These are phyloP conservation scores for Fraxinus anomala DNA, from an alignment of 257 asterid species.

Conservation along the genomic window DNA sequence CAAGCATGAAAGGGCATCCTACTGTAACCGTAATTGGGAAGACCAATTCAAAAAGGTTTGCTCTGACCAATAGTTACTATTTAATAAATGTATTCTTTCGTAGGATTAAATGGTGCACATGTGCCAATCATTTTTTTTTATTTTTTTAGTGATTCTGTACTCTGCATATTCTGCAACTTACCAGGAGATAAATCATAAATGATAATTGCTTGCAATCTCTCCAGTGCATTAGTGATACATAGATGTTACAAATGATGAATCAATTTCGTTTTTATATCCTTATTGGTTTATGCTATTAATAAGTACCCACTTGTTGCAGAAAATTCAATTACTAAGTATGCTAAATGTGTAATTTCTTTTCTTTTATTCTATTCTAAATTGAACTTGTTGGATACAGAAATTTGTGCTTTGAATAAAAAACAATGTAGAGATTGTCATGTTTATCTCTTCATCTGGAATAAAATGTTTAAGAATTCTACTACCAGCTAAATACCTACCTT, in stretches of 20 bases:
- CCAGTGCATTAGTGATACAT: neutral
- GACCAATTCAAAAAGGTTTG: conserved; percentile 95
- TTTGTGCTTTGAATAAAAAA: neutral
- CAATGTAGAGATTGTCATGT: neutral
- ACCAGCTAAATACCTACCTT: neutral
- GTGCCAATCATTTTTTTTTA: neutral
- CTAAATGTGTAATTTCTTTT: neutral
- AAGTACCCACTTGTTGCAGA: neutral
- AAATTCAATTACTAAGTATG: neutral
- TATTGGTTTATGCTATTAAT: neutral
- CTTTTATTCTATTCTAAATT: neutral
- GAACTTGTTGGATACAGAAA: neutral
- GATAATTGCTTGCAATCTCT: neutral
- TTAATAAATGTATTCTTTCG: conserved; percentile 12
- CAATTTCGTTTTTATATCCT: neutral
- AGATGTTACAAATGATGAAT: neutral
- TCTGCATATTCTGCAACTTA: neutral
- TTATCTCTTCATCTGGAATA: neutral
- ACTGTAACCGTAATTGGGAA: conserved; percentile 97
- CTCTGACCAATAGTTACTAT: conserved; percentile 24
- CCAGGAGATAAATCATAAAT: neutral
- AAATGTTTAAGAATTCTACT: neutral
- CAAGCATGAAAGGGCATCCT: conserved; percentile 96
- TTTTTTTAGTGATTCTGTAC: neutral
- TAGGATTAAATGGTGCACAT: conserved; percentile 12